Conservation (phyloP, 331 rosid genomes). For the Quercus tomentella region DNA sequence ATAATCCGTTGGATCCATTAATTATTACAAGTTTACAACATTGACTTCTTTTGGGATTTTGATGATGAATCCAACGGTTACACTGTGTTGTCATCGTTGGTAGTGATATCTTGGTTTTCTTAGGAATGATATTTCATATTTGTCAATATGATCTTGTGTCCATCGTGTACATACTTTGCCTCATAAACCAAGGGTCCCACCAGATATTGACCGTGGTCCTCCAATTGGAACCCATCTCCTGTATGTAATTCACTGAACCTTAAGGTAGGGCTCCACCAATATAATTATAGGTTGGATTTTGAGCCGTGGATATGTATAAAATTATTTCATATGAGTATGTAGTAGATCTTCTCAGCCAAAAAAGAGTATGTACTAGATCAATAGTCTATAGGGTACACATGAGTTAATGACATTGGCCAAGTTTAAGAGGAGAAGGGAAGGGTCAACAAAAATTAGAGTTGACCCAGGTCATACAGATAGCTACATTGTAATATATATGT, state of each 20-base stretch:
- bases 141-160: neutral
- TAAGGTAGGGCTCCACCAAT: neutral
- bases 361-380: neutral
- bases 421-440: neutral
- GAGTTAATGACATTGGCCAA: neutral
- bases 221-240: neutral
- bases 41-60: neutral
- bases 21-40: neutral
- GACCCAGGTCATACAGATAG: neutral
- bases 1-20: neutral
- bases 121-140: neutral
- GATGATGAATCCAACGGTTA: neutral
- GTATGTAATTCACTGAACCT: neutral
- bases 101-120: neutral
- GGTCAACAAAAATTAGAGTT: neutral
- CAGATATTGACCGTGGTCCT: neutral
- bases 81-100: neutral
- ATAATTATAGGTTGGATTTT: neutral
- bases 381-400: neutral
- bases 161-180: neutral
- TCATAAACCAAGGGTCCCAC: neutral
- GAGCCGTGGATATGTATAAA: neutral
- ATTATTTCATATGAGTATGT: neutral
- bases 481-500: neutral
- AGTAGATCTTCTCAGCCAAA: too few species aligned